These are phyloP conservation scores for Nelumbo lutea DNA, from an alignment of 164 flowering plant genomes.

Conservation along the genomic window DNA sequence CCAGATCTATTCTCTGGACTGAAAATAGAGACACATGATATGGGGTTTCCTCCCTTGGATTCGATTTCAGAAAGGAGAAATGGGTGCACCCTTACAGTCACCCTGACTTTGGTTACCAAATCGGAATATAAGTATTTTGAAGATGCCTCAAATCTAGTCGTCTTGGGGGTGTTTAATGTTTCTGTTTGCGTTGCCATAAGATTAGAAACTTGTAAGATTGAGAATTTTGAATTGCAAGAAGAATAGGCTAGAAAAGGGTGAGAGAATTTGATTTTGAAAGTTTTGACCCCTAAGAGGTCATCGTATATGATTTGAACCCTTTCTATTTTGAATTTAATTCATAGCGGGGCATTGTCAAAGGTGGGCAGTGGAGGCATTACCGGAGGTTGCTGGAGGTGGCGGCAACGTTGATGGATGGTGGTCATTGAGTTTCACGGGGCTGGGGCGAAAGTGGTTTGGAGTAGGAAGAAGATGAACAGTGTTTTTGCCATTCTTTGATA, in stretches of 20 bases:
- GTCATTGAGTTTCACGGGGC: too few relatives aligned
- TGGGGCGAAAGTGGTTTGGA: too few relatives aligned
- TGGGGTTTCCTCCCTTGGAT: constrained; percentile 15
- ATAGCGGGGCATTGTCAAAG: too few relatives aligned
- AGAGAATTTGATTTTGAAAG: not conserved
- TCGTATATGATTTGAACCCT: not conserved
- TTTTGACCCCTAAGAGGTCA: not conserved
- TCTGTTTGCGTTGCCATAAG: constrained; percentile 17
- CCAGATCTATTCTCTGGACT: constrained; percentile 23
- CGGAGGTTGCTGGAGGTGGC: too few relatives aligned
- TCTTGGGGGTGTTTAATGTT: constrained; percentile 9
- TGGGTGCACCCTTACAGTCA: constrained; percentile 69
- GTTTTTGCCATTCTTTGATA: too few relatives aligned
- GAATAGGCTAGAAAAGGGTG: not conserved
- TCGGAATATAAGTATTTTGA: constrained; percentile 14
- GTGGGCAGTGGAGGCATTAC: too few relatives aligned
- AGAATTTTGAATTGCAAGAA: not conserved
- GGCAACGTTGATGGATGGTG: too few relatives aligned
- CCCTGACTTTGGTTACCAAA: constrained; percentile 59
- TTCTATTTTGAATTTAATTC: too few relatives aligned
- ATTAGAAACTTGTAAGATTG: not conserved
- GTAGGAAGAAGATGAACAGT: too few relatives aligned
- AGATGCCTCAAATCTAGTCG: constrained; percentile 12
- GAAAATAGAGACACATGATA: constrained; percentile 46
- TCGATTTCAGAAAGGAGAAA: constrained; percentile 57